Evolutionary conservation across 176 grass and related monocot species (phyloP).

Genomic region (Stipa capillata): DNA sequence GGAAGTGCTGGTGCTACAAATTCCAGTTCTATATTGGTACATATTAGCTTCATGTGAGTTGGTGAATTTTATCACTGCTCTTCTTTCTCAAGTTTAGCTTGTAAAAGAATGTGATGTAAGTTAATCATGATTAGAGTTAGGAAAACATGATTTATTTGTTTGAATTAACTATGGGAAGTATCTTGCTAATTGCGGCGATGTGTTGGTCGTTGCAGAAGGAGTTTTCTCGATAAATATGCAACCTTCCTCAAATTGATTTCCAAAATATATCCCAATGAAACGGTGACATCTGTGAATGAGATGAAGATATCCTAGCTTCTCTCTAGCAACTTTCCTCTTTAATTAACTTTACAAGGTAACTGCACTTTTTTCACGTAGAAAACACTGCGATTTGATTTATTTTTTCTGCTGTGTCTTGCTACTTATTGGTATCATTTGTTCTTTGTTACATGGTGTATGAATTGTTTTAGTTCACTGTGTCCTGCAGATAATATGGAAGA

Average conservation of each 20-base stretch:
- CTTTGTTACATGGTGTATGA: not conserved
- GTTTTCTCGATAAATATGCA: conserved; percentile 82
- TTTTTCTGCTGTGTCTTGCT: not conserved
- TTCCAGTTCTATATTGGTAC: not conserved
- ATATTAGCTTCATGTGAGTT: not conserved
- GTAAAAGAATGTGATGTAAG: not conserved
- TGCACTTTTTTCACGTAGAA: not conserved
- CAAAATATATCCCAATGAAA: conserved; percentile 90
- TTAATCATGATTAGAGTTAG: not conserved
- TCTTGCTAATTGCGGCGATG: not conserved
- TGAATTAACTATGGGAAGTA: not conserved
- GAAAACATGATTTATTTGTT: not conserved
- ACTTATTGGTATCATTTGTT: not conserved
- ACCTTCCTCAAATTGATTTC: conserved; percentile 75
- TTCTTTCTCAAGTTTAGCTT: not conserved
- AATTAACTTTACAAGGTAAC: conserved; percentile 26
- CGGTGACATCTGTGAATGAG: conserved; percentile 47
- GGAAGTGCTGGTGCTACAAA: not conserved
- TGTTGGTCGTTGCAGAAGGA: conserved; percentile 56
- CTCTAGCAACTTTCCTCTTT: conserved; percentile 26
- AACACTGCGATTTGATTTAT: not conserved
- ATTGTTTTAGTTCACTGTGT: not conserved
- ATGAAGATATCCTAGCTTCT: conserved; percentile 59
- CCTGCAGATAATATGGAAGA: not conserved
- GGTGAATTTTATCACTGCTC: not conserved